A percentile compares a stretch with the other conserved stretches of the same genome.
phyloP scores from a whole-genome alignment of 495 filamentous ascomycete genomes.

The Penicillium cataractarum region DNA sequence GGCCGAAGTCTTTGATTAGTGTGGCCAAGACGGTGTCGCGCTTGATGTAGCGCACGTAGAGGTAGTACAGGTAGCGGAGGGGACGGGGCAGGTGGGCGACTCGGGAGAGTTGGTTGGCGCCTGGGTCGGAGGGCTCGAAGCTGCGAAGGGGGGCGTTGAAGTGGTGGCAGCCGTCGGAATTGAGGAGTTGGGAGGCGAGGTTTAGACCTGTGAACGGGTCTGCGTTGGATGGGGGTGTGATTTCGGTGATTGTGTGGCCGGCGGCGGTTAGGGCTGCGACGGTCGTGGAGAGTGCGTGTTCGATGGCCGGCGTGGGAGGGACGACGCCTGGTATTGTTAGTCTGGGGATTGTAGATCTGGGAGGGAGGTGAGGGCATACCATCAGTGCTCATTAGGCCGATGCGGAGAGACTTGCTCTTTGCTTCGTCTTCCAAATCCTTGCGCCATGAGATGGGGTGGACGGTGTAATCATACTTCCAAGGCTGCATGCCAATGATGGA shows the following conservation, averaged over 20 bases:
- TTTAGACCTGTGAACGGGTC: conserved; percentile 72
- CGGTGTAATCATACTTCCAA: conserved; percentile 87
- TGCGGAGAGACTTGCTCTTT: conserved; percentile 61
- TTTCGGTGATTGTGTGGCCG: conserved; percentile 78
- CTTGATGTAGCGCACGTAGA: conserved; percentile 82
- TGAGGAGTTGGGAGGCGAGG: conserved; percentile 83
- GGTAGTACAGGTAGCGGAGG: conserved; percentile 83
- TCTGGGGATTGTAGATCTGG: not conserved
- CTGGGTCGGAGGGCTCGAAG: conserved; percentile 81
- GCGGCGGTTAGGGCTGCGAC: conserved; percentile 66
- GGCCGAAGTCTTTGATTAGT: conserved; percentile 70
- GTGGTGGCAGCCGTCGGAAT: conserved; percentile 83
- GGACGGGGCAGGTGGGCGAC: conserved; percentile 75
- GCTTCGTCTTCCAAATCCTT: conserved; percentile 60
- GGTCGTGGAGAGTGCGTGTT: conserved; percentile 71
- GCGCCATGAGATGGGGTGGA: conserved; percentile 85
- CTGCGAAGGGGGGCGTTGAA: conserved; percentile 75
- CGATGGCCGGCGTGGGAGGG: conserved; percentile 83
- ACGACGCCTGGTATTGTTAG: conserved; percentile 61
- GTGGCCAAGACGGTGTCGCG: conserved; percentile 78
- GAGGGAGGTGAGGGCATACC: conserved; percentile 41
- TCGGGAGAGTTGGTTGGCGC: conserved; percentile 71
- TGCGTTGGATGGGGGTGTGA: conserved; percentile 62
- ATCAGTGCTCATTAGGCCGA: conserved; percentile 81
- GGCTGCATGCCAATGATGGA: conserved; percentile 81